Percentiles rank a stretch among this genome's conserved stretches.
Evolutionary conservation across 345 rosid genomes (phyloP).

Genomic region (Jatropha curcas): DNA sequence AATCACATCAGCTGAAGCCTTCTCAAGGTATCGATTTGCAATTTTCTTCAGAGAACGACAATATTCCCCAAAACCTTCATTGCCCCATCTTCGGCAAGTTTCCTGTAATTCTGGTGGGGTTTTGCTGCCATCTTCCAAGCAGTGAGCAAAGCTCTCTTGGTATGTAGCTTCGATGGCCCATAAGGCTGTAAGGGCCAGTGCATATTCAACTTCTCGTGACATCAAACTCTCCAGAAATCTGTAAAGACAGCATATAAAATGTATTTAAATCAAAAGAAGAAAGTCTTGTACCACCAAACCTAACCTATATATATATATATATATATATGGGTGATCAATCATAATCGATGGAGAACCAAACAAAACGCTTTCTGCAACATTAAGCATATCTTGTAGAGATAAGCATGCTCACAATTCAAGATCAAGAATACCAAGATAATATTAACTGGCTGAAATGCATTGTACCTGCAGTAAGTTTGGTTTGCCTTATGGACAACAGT

Average conservation of each 20-base stretch:
- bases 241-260: not conserved
- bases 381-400: not conserved
- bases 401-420: not conserved
- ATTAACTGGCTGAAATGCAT: not conserved
- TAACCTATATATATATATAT: too few relatives aligned
- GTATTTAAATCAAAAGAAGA: not conserved
- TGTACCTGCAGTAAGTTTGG: slow-evolving; percentile 63
- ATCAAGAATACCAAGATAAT: not conserved
- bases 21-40: slow-evolving; percentile 49
- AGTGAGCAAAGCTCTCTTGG: slow-evolving; percentile 76
- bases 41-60: slow-evolving; percentile 54
- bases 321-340: too few relatives aligned
- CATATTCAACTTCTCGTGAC: slow-evolving; percentile 54
- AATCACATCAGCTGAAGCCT: slow-evolving; percentile 45
- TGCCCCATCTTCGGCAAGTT: slow-evolving; percentile 89
- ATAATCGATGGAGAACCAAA: too few relatives aligned
- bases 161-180: slow-evolving; percentile 86
- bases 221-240: slow-evolving; percentile 67
- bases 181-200: slow-evolving; percentile 53
- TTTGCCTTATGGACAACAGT: slow-evolving; percentile 51
- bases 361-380: too few relatives aligned
- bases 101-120: slow-evolving; percentile 51
- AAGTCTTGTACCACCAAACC: too few relatives aligned
- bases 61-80: slow-evolving; percentile 53
- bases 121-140: slow-evolving; percentile 58